Conservation (phyloP, 495 filamentous ascomycete species). For the Tricharina praecox region DNA sequence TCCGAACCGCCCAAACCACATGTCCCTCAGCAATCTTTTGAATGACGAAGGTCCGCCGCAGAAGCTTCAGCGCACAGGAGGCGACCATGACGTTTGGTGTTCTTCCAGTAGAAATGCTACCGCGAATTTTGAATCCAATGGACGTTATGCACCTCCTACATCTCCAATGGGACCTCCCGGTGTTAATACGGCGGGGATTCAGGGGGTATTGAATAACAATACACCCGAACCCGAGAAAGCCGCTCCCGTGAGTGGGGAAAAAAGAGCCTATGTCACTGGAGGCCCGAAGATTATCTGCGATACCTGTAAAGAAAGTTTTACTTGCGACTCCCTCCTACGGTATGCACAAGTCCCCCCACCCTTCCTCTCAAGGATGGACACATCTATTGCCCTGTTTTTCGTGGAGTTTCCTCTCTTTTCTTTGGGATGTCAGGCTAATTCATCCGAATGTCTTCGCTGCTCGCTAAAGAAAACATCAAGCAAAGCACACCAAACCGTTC, state of each 20-base stretch:
- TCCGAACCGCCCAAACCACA: background rate
- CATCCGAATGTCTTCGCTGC: too few species aligned
- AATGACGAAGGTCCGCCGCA: background rate
- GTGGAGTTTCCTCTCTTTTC: too few species aligned
- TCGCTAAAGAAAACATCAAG: constrained; percentile 57
- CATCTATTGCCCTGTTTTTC: background rate
- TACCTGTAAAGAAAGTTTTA: constrained; percentile 14
- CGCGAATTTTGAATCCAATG: background rate
- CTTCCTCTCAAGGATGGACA: background rate
- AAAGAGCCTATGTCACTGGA: background rate
- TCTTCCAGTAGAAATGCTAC: background rate
- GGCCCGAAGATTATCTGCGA: constrained; percentile 4
- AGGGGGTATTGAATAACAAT: background rate
- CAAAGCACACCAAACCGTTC: constrained; percentile 58
- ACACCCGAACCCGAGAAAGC: constrained; percentile 1
- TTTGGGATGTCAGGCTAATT: background rate
- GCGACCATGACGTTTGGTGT: background rate
- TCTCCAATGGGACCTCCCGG: background rate
- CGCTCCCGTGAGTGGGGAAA: background rate
- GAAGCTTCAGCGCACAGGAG: background rate
- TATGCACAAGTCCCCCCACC: constrained; percentile 15
- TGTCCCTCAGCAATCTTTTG: background rate
- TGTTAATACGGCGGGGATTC: background rate
- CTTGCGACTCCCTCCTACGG: constrained; percentile 25
- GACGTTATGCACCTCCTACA: background rate